Percentiles rank a stretch among this genome's conserved stretches.
Evolutionary conservation across 2,329 filamentous ascomycete species (phyloP).

Genomic region (Apiospora arundinis): DNA sequence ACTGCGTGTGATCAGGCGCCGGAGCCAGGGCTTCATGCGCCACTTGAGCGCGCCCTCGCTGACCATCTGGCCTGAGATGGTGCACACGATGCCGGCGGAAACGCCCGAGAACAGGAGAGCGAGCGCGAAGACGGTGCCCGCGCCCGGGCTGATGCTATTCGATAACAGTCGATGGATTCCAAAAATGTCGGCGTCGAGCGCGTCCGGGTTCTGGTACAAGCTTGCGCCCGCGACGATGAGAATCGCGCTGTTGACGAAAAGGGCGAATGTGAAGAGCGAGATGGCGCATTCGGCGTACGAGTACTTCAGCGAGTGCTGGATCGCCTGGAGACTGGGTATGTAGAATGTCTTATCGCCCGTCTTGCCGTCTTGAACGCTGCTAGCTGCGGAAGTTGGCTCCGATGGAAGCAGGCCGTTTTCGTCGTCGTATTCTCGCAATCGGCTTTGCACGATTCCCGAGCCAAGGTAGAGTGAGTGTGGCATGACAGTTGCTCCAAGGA

Average conservation of each 20-base stretch:
- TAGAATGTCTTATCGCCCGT: conserved; percentile 61
- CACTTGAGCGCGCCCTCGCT: conserved; percentile 82
- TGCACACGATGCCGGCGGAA: conserved; percentile 86
- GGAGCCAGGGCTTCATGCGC: conserved; percentile 77
- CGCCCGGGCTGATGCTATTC: conserved; percentile 71
- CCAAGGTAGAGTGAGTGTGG: conserved; percentile 71
- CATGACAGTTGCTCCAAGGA: conserved; percentile 79
- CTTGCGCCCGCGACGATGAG: conserved; percentile 82
- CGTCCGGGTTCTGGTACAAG: conserved; percentile 67
- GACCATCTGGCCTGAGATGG: conserved; percentile 89
- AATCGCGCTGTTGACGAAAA: conserved; percentile 85
- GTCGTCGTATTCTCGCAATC: conserved; percentile 68
- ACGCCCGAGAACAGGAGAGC: conserved; percentile 81
- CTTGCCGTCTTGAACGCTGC: conserved; percentile 35
- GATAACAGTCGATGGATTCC: conserved; percentile 79
- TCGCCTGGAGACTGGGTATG: conserved; percentile 74
- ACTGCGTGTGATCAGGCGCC: conserved; percentile 76
- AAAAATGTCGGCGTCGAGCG: conserved; percentile 78
- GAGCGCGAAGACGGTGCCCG: conserved; percentile 83
- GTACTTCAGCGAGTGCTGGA: conserved; percentile 75
- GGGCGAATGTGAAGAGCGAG: conserved; percentile 80
- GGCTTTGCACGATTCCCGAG: conserved; percentile 71
- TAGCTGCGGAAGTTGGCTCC: conserved; percentile 35
- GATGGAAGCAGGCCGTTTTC: conserved; percentile 59
- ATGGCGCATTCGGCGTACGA: conserved; percentile 73